These are phyloP conservation scores for Botrytis porri DNA, from an alignment of 2,329 filamentous ascomycete species.

Conservation along the genomic window DNA sequence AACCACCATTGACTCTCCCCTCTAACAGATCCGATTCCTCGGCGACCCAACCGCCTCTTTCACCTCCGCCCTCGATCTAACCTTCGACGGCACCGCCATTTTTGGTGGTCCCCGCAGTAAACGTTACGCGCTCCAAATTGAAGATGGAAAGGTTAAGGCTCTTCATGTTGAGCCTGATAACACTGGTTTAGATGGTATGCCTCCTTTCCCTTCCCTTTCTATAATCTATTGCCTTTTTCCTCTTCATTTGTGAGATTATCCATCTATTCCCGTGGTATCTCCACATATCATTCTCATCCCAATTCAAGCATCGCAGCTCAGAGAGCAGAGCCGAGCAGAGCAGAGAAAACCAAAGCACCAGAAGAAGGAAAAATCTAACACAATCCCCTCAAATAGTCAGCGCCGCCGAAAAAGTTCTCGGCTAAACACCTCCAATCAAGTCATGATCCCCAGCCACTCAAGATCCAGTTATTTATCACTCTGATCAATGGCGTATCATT, in stretches of 20 bases:
- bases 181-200: constrained; percentile 71
- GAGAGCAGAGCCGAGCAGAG: too few relatives aligned
- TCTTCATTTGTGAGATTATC: neutral
- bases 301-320: neutral
- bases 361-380: neutral
- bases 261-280: neutral
- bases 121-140: constrained; percentile 79
- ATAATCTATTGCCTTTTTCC: neutral
- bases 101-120: constrained; percentile 83
- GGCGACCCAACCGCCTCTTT: constrained; percentile 78
- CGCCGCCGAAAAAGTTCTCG: constrained; percentile 48
- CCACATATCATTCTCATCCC: neutral
- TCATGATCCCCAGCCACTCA: neutral
- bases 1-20: neutral
- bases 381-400: constrained; percentile 40
- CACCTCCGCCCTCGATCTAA: constrained; percentile 77
- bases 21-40: constrained; percentile 76
- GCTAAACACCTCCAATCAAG: constrained; percentile 28
- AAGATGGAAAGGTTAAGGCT: constrained; percentile 81
- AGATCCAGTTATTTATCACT: neutral
- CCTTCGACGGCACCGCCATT: constrained; percentile 74
- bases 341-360: neutral
- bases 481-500: neutral
- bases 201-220: neutral
- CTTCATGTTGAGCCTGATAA: constrained; percentile 85